Evolutionary conservation across 2,329 filamentous ascomycete genomes (phyloP).

Genomic region (Myriosclerotinia curreyana): DNA sequence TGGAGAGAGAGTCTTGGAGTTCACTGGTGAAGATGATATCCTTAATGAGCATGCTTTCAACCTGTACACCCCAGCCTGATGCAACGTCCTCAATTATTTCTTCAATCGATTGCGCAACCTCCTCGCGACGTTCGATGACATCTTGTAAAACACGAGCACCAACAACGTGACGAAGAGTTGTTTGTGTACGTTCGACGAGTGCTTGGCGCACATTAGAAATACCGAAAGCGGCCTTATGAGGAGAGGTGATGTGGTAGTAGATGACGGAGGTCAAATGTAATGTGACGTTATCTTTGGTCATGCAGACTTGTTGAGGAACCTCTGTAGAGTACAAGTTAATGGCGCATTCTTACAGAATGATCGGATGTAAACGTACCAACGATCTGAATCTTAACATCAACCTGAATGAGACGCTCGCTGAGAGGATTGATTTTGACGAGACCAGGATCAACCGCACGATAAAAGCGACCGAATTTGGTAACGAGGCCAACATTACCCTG

Average conservation of each 20-base stretch:
- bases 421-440: conserved; percentile 97
- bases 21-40: conserved; percentile 97
- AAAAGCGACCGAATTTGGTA: conserved; percentile 92
- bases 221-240: conserved; percentile 95
- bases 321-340: conserved; percentile 46
- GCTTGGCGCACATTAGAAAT: conserved; percentile 93
- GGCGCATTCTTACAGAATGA: background rate
- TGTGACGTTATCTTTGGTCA: conserved; percentile 99
- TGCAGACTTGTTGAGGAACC: conserved; percentile 94
- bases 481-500: conserved; percentile 95
- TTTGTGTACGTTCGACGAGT: conserved; percentile 97
- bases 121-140: conserved; percentile 96
- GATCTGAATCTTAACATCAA: conserved; percentile 99
- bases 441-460: conserved; percentile 92
- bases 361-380: conserved; percentile 51
- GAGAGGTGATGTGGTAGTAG: conserved; percentile 96
- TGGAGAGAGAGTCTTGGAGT: conserved; percentile 91
- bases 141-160: conserved; percentile 94
- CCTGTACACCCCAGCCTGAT: conserved; percentile 87
- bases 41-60: conserved; percentile 99
- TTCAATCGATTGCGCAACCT: conserved; percentile 89
- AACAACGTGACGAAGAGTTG: conserved; percentile 93
- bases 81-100: conserved; percentile 98
- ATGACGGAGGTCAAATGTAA: conserved; percentile 93
- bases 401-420: conserved; percentile 81